Percentiles rank a stretch among this genome's conserved stretches.
These are phyloP conservation scores for Agrostemma githago DNA, from an alignment of 148 eudicot genomes.

Conservation along the genomic window DNA sequence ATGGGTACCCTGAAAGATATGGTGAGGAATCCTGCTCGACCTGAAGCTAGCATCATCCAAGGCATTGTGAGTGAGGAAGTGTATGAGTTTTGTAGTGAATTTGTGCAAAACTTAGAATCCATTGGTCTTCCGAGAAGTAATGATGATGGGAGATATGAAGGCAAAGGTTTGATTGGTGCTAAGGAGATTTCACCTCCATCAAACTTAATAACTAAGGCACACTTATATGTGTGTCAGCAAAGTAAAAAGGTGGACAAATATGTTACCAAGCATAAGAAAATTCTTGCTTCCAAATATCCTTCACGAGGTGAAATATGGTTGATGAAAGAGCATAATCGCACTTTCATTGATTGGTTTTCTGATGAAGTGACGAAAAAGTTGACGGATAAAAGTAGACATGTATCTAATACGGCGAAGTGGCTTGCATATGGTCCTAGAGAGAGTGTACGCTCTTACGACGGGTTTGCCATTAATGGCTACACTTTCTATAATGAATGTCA, in stretches of 20 bases:
- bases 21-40: too few relatives aligned
- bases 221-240: neutral
- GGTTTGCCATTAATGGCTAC: constrained; percentile 1
- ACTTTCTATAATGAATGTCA: neutral
- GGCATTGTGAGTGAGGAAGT: too few relatives aligned
- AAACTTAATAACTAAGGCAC: neutral
- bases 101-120: too few relatives aligned
- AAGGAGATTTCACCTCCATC: too few relatives aligned
- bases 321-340: constrained; percentile 11
- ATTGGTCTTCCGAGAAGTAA: too few relatives aligned
- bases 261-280: neutral
- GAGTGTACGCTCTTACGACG: neutral
- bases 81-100: too few relatives aligned
- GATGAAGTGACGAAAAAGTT: neutral
- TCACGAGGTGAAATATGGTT: neutral
- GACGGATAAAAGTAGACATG: neutral
- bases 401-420: neutral
- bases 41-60: too few relatives aligned
- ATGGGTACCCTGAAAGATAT: too few relatives aligned
- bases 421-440: constrained; percentile 11
- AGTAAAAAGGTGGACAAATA: neutral
- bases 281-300: neutral
- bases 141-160: too few relatives aligned
- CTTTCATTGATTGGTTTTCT: constrained; percentile 9
- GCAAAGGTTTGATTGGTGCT: too few relatives aligned